These are phyloP conservation scores for Fusarium pseudoanthophilum DNA, from an alignment of 2,329 filamentous ascomycete genomes.

Conservation along the genomic window DNA sequence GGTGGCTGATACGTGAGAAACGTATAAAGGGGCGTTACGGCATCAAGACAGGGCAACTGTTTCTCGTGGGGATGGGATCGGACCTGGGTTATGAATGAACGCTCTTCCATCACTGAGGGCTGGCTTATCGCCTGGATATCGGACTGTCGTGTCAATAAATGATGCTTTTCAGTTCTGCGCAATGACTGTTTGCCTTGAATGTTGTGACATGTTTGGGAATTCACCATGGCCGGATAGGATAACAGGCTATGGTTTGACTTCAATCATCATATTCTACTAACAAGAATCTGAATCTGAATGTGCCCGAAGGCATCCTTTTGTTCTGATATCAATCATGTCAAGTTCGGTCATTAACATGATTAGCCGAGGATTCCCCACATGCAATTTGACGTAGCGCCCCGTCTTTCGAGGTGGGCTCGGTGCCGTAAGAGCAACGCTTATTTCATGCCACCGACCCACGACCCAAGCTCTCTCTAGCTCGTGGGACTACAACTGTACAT, in stretches of 20 bases:
- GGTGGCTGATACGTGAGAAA: slow-evolving; percentile 34
- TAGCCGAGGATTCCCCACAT: slow-evolving; percentile 50
- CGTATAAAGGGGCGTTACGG: slow-evolving; percentile 48
- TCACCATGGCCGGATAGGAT: background rate
- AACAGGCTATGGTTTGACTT: background rate
- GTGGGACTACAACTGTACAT: slow-evolving; percentile 25
- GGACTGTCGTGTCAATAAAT: slow-evolving; percentile 42
- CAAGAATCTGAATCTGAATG: too few species aligned
- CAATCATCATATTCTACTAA: background rate
- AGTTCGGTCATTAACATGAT: slow-evolving; percentile 26
- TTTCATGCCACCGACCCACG: slow-evolving; percentile 35
- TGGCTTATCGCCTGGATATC: slow-evolving; percentile 42
- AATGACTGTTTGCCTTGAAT: background rate
- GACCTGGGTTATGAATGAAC: slow-evolving; percentile 47
- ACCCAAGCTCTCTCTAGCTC: slow-evolving; percentile 23
- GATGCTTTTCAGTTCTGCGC: slow-evolving; percentile 42
- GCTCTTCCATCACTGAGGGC: slow-evolving; percentile 44
- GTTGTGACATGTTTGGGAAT: background rate
- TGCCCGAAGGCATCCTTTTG: background rate
- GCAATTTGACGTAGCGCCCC: slow-evolving; percentile 10
- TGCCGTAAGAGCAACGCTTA: slow-evolving; percentile 24
- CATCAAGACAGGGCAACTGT: slow-evolving; percentile 46
- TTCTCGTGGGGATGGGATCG: slow-evolving; percentile 47
- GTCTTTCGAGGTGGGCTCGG: slow-evolving; percentile 20
- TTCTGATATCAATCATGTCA: background rate